Percentiles rank a stretch among this genome's conserved stretches.
phyloP scores from a whole-genome alignment of 1,139 yeast species.

The Lodderomyces margitis region DNA sequence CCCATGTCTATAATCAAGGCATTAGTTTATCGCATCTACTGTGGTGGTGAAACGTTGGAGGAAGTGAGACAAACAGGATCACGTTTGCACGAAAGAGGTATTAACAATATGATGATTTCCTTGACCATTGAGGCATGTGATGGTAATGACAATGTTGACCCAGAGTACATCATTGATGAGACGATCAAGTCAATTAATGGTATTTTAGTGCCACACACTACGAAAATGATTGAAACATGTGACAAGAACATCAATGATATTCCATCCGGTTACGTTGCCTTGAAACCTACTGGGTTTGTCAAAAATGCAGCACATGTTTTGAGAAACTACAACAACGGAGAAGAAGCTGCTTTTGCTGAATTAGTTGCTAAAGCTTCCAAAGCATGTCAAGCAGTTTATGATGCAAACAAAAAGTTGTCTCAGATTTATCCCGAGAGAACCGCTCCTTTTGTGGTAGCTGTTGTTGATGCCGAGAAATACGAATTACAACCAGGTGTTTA shows the following conservation, averaged over 20 bases:
- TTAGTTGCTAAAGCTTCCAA: conserved; percentile 65
- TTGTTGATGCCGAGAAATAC: conserved; percentile 90
- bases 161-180: conserved; percentile 61
- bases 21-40: conserved; percentile 78
- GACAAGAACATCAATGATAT: conserved; percentile 52
- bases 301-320: conserved; percentile 75
- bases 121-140: conserved; percentile 93
- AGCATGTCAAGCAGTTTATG: conserved; percentile 55
- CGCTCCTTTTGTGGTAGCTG: conserved; percentile 81
- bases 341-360: conserved; percentile 48
- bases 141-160: conserved; percentile 62
- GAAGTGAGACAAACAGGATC: conserved; percentile 73
- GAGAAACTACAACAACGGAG: conserved; percentile 51
- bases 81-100: conserved; percentile 66
- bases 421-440: conserved; percentile 61
- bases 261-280: conserved; percentile 83
- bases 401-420: conserved; percentile 49
- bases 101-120: conserved; percentile 90
- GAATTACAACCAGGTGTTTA: conserved; percentile 90
- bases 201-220: conserved; percentile 71
- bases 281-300: conserved; percentile 91
- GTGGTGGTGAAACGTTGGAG: conserved; percentile 81
- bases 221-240: conserved; percentile 44
- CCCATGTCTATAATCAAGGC: conserved; percentile 71
- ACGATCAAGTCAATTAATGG: conserved; percentile 67